Base-by-base conservation (phyloP, 768 basidiomycete genomes). In the Pluteus cervinus region DNA sequence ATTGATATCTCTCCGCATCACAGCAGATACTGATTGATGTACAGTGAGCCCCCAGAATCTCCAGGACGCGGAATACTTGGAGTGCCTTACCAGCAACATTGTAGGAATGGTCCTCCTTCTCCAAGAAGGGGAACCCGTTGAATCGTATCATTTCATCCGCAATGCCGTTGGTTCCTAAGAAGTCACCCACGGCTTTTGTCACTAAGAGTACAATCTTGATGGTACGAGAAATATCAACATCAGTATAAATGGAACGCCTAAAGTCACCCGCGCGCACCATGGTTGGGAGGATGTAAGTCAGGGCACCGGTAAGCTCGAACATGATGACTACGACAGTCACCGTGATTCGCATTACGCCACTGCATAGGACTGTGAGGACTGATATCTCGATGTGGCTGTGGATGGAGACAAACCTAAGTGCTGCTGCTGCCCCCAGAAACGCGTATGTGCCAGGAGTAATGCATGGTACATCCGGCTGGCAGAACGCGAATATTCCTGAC, bases 381-480 rank as follows among this genome's bases (percentile, higher is more conserved):
- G 30, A 36, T 21, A 14, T 38, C 33, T 37, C n/a, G 12, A 35
- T 45, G 40, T 44, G 18, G 43, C 48, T 29, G 30, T n/a, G 10
- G 14, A 29, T 26, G 12, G 33, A 10, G 33, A 44, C 51, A 29
- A 36, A 90, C 89, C 87, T 92, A 28, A 99, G 65, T 10, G 92
- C 87, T 5, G 96, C 96, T 3, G 96, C 96, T 1, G 96, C 96
- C 5, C 96, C 96, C 9, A 99, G 71, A 52, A 98, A 90, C 2
- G 96, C 96, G 60, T 99, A 98, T 7, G 94, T 97, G 14, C 96
- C 96, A 0, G 96, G 94, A 0, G 96, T 98, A 51, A 99, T 98
- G 48, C 96, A 99, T 1, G 93, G 94, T 11, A 85, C 75, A 55
- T 97, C 86, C 12, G 92, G 93, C 15, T 78, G 75, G 55, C 96